Evolutionary conservation across 2,329 filamentous ascomycete genomes (phyloP).

Genomic region (Hymenoscyphus infarciens): DNA sequence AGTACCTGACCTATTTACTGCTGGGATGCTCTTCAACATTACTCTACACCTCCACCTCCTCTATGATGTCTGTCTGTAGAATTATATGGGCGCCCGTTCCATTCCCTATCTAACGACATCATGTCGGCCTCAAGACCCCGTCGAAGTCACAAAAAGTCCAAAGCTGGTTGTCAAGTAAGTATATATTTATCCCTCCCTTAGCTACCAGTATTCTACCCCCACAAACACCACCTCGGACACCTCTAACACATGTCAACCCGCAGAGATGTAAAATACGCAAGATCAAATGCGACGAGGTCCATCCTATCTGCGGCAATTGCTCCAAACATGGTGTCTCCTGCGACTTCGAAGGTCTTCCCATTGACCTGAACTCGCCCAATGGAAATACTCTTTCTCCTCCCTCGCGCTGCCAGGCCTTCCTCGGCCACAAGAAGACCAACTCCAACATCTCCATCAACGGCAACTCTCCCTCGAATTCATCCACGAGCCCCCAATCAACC

Average conservation of each 20-base stretch:
- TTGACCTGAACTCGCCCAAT: slow-evolving; percentile 18
- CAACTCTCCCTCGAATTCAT: neutral
- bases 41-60: no score
- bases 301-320: slow-evolving; percentile 64
- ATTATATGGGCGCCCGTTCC: neutral
- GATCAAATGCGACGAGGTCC: slow-evolving; percentile 69
- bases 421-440: slow-evolving; percentile 8
- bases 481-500: slow-evolving; percentile 15
- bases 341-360: slow-evolving; percentile 53
- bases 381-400: neutral
- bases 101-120: neutral
- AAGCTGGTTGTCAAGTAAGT: slow-evolving; percentile 52
- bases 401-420: slow-evolving; percentile 20
- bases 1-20: no score
- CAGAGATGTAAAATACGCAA: slow-evolving; percentile 63
- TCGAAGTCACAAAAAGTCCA: slow-evolving; percentile 59
- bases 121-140: slow-evolving; percentile 8
- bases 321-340: slow-evolving; percentile 63
- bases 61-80: neutral
- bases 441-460: neutral
- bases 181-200: neutral
- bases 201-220: neutral
- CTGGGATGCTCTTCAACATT: no score
- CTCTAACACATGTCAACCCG: neutral
- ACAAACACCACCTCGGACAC: neutral